These are phyloP conservation scores for Phytophthora hibernalis DNA, from an alignment of 352 stramenopile genomes.

Conservation along the genomic window DNA sequence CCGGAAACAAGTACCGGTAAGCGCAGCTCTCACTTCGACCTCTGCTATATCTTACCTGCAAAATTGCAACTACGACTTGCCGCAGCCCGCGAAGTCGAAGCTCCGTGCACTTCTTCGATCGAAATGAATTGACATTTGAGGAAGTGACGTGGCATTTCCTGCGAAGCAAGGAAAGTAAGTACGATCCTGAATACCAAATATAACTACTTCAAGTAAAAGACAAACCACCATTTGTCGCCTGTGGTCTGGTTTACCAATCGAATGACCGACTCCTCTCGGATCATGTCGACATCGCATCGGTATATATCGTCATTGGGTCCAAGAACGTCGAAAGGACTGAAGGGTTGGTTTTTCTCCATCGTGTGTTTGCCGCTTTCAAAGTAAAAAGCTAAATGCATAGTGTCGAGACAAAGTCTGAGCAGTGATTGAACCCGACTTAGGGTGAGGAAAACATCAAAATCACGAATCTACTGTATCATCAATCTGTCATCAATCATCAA, in stretches of 20 bases:
- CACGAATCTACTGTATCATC: no score
- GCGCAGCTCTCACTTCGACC: neutral
- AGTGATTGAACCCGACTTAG: neutral
- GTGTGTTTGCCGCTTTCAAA: neutral
- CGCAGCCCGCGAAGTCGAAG: conserved; percentile 10
- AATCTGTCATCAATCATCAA: no score
- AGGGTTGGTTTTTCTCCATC: neutral
- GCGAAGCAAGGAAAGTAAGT: neutral
- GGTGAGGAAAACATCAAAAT: no score
- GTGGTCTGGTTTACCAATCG: conserved; percentile 15
- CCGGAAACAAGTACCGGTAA: neutral
- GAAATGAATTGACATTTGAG: conserved; percentile 19
- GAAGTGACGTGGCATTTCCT: conserved; percentile 24
- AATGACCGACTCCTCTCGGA: conserved; percentile 9
- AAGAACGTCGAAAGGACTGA: conserved; percentile 10
- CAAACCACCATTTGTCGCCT: conserved; percentile 27
- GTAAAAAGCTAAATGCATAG: neutral
- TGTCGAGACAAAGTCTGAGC: neutral
- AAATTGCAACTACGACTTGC: conserved; percentile 20
- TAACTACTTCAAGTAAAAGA: neutral
- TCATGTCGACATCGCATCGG: conserved; percentile 12
- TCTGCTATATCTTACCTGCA: conserved; percentile 6
- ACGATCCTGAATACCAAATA: neutral
- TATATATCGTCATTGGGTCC: conserved; percentile 6
- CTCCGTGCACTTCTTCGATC: conserved; percentile 20